Conservation (phyloP, 108 stramenopile genomes). For the Discostella pseudostelligera region DNA sequence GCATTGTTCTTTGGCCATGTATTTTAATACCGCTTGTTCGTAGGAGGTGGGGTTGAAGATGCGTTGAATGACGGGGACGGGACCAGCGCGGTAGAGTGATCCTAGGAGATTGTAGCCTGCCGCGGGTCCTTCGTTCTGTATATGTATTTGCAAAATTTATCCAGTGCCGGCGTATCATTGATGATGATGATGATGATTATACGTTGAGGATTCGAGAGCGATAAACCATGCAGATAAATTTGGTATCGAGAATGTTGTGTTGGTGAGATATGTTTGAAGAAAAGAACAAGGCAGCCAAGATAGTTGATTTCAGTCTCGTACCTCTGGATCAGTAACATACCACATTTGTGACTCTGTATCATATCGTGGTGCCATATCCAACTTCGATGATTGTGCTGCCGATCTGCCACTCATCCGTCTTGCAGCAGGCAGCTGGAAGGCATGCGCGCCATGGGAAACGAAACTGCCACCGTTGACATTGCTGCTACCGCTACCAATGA, state of each 20-base stretch:
- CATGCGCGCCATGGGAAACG: no score
- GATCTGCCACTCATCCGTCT: no score
- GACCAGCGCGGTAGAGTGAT: constrained; percentile 60
- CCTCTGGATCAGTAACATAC: constrained; percentile 41
- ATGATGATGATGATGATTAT: no score
- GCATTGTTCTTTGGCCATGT: constrained; percentile 57
- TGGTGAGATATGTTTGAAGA: no score
- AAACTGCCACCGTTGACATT: no score
- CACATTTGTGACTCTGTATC: constrained; percentile 37
- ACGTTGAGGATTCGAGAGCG: no score
- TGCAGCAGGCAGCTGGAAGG: no score
- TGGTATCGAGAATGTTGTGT: no score
- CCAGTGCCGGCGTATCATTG: no score
- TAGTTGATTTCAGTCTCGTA: background rate
- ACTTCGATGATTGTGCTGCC: no score
- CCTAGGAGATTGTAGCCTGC: constrained; percentile 56
- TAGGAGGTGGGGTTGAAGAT: constrained; percentile 55
- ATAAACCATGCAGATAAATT: background rate
- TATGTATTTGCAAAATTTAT: no score
- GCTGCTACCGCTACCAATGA: no score
- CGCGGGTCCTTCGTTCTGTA: constrained; percentile 38
- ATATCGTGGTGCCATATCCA: constrained; percentile 46
- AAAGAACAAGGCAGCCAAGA: background rate
- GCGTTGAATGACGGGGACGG: constrained; percentile 57
- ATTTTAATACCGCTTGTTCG: constrained; percentile 71